phyloP scores from a whole-genome alignment of 495 filamentous ascomycete genomes.

The Aspergillus homomorphus region DNA sequence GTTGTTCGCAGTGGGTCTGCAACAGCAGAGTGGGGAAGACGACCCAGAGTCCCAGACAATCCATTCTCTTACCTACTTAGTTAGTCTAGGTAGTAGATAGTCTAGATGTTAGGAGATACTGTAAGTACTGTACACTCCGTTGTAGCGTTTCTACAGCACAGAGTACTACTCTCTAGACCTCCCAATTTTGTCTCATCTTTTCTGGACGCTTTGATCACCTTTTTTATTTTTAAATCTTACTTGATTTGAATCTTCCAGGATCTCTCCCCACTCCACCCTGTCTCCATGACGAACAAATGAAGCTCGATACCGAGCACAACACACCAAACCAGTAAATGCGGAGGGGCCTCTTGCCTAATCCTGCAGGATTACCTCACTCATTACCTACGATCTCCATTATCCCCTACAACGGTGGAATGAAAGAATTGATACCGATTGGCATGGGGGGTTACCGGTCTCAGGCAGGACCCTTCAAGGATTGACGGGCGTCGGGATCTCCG shows the following conservation, averaged over 20 bases:
- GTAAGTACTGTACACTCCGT: too few species aligned
- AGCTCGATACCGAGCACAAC: not conserved
- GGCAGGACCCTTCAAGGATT: not conserved
- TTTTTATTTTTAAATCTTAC: too few species aligned
- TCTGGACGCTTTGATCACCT: too few species aligned
- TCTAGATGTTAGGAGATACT: too few species aligned
- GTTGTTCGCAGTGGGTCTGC: slow-evolving; percentile 15
- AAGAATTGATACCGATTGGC: not conserved
- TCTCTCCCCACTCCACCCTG: not conserved
- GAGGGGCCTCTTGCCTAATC: slow-evolving; percentile 2
- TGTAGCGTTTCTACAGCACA: too few species aligned
- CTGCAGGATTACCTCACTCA: not conserved
- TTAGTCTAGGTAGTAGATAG: too few species aligned
- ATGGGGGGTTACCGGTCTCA: not conserved
- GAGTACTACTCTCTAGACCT: too few species aligned
- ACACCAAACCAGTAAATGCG: slow-evolving; percentile 20
- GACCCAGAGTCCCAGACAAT: too few species aligned
- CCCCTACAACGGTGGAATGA: too few species aligned
- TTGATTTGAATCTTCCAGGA: too few species aligned
- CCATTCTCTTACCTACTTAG: too few species aligned
- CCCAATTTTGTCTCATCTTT: too few species aligned
- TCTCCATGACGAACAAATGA: not conserved
- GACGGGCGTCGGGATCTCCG: not conserved
- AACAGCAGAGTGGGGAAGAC: slow-evolving; percentile 11
- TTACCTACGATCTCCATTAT: not conserved